Base-by-base conservation (phyloP, 1,139 yeast genomes). In the Insectozyma bohioensis region DNA sequence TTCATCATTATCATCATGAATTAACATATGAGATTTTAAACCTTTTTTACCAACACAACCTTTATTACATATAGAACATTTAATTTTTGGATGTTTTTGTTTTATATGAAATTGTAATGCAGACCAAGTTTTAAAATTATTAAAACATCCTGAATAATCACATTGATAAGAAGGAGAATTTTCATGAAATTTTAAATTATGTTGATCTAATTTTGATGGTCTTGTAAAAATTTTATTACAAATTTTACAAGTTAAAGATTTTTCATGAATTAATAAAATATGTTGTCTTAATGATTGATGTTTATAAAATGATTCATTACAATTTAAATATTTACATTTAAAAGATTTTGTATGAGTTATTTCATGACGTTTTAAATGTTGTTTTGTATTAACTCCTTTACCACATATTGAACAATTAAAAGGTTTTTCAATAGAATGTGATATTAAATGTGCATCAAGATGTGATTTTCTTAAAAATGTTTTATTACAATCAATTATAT, bases 331-430 rank as follows among this genome's bases (percentile, higher is more conserved):
- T 2, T 72, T 61, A 52, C 97, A 88, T 33, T 52, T 48, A 50
- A 80, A 82, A 0, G 90, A 76, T 44, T 80, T 80, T 4, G 79
- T 75, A 55, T 88, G 97, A 9, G 95, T 81, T 16, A 75, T 66
- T 51, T 72, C 90, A 54, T 92, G 99, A 36, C 96, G 70, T 45
- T 75, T 77, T 42, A 88, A 63, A 53, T 90, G 97, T 59, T 92
- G 98, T 31, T 60, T 59, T 0, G 95, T 75, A 41, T 82, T 83
- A 36, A 86, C 84, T 2, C 96, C 95, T 54, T 87, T 87, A 1
- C 82, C 82, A 55, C 99, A 92, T 1, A 71, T 58, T 0, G 78
- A 60, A 50, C 99, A 92, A 35, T 69, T 75, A 50, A 73, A 81
- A 0, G 97, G 96, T 48, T 85, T 85, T 5, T 74, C 63, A 21